Percentiles rank a stretch among this genome's conserved stretches.
Evolutionary conservation across 1,284 basidiomycete genomes (phyloP).

Genomic region (Papiliotrema laurentii): DNA sequence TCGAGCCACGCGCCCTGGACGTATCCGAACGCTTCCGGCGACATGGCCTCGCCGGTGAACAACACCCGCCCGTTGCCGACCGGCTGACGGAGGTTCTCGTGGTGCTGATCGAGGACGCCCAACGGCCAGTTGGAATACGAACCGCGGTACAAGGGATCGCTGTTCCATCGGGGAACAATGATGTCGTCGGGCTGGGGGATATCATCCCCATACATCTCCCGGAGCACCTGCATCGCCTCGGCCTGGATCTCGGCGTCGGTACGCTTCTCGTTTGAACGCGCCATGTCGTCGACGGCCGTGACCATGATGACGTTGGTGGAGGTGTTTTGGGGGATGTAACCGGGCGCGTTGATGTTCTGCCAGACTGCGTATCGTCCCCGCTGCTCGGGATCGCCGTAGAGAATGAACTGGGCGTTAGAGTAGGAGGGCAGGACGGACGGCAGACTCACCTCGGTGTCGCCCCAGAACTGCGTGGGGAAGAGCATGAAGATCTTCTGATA

Average conservation of each 20-base stretch:
- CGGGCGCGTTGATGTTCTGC: constrained; percentile 61
- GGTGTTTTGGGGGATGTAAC: constrained; percentile 55
- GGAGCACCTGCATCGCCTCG: constrained; percentile 58
- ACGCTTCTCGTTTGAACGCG: constrained; percentile 57
- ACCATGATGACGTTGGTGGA: constrained; percentile 54
- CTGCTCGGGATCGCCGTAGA: constrained; percentile 59
- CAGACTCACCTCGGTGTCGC: constrained; percentile 56
- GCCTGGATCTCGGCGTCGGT: constrained; percentile 52
- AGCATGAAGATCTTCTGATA: constrained; percentile 69
- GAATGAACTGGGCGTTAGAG: constrained; percentile 51
- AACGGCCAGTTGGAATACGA: constrained; percentile 65
- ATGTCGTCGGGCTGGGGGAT: constrained; percentile 57
- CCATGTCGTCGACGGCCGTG: constrained; percentile 56
- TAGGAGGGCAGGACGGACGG: background rate
- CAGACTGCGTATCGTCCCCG: constrained; percentile 65
- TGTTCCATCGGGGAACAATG: constrained; percentile 57
- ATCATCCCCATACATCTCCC: constrained; percentile 55
- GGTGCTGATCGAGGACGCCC: constrained; percentile 21
- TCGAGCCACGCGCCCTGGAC: constrained; percentile 1
- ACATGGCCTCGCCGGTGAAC: constrained; percentile 2
- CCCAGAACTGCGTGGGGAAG: constrained; percentile 65
- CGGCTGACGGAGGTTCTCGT: constrained; percentile 19
- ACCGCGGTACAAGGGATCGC: constrained; percentile 59
- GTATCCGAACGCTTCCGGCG: background rate
- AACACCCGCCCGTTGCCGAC: background rate